Evolutionary conservation across 495 filamentous ascomycete species (phyloP).

Genomic region (Podospora anserina): DNA sequence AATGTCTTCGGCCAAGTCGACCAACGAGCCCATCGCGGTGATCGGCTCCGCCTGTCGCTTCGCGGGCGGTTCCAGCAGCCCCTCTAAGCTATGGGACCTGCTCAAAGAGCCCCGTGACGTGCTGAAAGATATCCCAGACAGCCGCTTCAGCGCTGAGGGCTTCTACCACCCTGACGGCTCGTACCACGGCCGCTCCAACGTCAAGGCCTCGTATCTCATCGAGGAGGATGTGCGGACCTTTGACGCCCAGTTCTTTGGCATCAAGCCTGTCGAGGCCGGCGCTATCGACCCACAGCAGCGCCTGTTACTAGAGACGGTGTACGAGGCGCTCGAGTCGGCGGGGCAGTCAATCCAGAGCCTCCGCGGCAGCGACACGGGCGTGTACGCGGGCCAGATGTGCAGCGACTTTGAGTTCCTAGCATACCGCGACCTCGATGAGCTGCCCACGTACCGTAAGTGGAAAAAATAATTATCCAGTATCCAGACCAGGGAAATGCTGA

Average conservation of each 20-base stretch:
- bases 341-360: slow-evolving; percentile 42
- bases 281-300: slow-evolving; percentile 59
- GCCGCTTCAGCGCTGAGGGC: neutral
- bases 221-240: slow-evolving; percentile 37
- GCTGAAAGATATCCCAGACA: too few species aligned
- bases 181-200: slow-evolving; percentile 27
- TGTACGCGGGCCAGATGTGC: slow-evolving; percentile 22
- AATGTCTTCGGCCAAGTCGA: too few species aligned
- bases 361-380: neutral
- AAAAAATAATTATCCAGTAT: slow-evolving; percentile 26
- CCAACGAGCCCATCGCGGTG: slow-evolving; percentile 27
- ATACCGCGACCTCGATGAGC: too few species aligned
- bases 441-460: too few species aligned
- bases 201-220: slow-evolving; percentile 63
- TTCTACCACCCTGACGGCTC: slow-evolving; percentile 51
- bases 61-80: slow-evolving; percentile 16
- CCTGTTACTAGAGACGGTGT: slow-evolving; percentile 53
- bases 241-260: slow-evolving; percentile 58
- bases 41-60: slow-evolving; percentile 25
- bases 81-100: slow-evolving; percentile 8
- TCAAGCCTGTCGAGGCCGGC: slow-evolving; percentile 53
- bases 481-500: neutral
- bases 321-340: slow-evolving; percentile 51
- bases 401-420: too few species aligned
- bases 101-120: too few species aligned